Percentiles rank a stretch among this genome's conserved stretches.
These are phyloP conservation scores for Phytophthora niederhauseri DNA, from an alignment of 352 stramenopile genomes.

Conservation along the genomic window DNA sequence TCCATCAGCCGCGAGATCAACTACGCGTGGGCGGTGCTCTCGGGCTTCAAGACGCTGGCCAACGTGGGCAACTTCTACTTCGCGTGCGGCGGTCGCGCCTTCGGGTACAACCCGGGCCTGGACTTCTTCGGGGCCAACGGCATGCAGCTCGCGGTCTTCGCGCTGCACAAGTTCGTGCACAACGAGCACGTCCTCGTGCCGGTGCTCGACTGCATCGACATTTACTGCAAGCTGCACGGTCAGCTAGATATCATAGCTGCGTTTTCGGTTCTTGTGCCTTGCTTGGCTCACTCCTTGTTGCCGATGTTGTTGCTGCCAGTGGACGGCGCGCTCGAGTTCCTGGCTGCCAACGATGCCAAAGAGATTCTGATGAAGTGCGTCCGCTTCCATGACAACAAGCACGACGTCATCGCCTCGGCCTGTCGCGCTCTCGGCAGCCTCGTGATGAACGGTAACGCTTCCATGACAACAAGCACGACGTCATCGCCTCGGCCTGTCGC, in stretches of 20 bases:
- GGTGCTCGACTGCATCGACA: constrained; percentile 66
- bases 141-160: constrained; percentile 72
- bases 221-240: constrained; percentile 81
- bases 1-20: constrained; percentile 81
- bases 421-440: constrained; percentile 71
- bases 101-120: constrained; percentile 69
- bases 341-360: constrained; percentile 53
- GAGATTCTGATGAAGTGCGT: constrained; percentile 78
- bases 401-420: constrained; percentile 63
- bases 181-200: constrained; percentile 69
- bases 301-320: constrained; percentile 31
- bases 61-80: constrained; percentile 83
- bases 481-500: constrained; percentile 67
- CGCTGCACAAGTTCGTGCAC: constrained; percentile 77
- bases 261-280: constrained; percentile 5
- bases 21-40: constrained; percentile 74
- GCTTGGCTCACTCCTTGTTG: background rate
- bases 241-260: no score
- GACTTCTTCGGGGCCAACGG: constrained; percentile 72
- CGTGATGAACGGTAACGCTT: constrained; percentile 82
- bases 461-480: constrained; percentile 77
- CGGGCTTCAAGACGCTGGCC: constrained; percentile 70
- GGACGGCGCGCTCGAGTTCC: constrained; percentile 67
- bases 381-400: constrained; percentile 82
- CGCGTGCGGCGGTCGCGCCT: constrained; percentile 62